Conservation (phyloP, 345 rosid genomes). For the Melaleuca alternifolia region DNA sequence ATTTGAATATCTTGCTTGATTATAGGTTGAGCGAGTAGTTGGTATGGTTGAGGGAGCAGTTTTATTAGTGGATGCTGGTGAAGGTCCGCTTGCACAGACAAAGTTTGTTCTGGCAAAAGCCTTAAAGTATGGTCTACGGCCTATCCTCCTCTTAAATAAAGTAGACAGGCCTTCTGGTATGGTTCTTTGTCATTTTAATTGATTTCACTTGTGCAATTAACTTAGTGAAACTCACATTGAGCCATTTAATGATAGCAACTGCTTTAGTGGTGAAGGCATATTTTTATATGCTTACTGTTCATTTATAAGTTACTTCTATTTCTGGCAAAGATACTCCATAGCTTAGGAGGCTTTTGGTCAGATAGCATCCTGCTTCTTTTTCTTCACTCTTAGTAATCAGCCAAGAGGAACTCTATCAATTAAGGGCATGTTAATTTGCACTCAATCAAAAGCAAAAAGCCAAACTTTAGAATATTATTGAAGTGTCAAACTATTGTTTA, state of each 20-base stretch:
- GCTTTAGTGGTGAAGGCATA: neutral
- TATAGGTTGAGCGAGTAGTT: constrained; percentile 88
- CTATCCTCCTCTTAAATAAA: constrained; percentile 87
- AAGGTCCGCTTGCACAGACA: constrained; percentile 99
- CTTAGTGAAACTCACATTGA: neutral
- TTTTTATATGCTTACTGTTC: neutral
- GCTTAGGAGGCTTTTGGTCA: neutral
- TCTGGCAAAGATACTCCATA: neutral
- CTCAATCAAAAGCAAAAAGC: neutral
- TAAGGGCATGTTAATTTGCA: neutral
- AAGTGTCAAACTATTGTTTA: neutral
- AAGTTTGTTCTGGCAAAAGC: constrained; percentile 98
- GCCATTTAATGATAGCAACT: neutral
- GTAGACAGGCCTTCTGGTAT: constrained; percentile 93
- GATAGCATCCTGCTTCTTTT: neutral
- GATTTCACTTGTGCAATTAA: neutral
- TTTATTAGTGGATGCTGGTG: constrained; percentile 99
- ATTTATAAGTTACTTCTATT: neutral
- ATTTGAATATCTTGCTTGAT: neutral
- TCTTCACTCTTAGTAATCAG: neutral
- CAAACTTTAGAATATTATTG: neutral
- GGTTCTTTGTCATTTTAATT: neutral
- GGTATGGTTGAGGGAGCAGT: constrained; percentile 99
- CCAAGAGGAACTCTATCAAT: neutral
- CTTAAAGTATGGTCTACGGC: constrained; percentile 82